phyloP scores from a whole-genome alignment of 2,329 filamentous ascomycete species.

The Clonostachys sp. region DNA sequence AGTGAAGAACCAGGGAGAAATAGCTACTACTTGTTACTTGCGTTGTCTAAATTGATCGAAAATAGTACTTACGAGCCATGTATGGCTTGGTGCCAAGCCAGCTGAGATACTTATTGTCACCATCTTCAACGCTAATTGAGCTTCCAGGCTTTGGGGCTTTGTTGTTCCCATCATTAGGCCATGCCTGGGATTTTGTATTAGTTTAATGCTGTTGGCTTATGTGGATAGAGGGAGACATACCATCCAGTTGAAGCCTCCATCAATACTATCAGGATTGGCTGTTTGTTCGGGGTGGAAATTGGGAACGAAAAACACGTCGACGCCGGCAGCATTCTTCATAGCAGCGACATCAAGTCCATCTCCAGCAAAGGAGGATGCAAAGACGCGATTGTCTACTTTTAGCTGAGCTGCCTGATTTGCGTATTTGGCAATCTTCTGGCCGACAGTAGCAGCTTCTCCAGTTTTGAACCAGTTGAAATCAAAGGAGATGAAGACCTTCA shows the following conservation, averaged over 20 bases:
- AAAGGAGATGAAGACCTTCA: constrained; percentile 54
- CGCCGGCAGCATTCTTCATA: constrained; percentile 32
- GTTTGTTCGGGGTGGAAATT: constrained; percentile 39
- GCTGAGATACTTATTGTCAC: constrained; percentile 24
- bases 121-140: constrained; percentile 32
- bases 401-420: constrained; percentile 37
- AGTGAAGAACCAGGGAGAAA: constrained; percentile 40
- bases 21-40: constrained; percentile 43
- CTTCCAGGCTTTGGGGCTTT: constrained; percentile 36
- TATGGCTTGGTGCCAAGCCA: constrained; percentile 37
- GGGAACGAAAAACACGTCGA: constrained; percentile 40
- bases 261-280: constrained; percentile 25
- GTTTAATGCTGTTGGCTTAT: too few species aligned
- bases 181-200: constrained; percentile 8
- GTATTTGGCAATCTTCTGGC: constrained; percentile 39
- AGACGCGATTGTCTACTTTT: constrained; percentile 39
- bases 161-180: constrained; percentile 39
- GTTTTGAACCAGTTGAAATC: constrained; percentile 45
- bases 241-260: constrained; percentile 41
- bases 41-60: constrained; percentile 20
- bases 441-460: constrained; percentile 29
- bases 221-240: constrained; percentile 6
- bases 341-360: constrained; percentile 36
- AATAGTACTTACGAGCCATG: constrained; percentile 27
- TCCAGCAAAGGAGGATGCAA: constrained; percentile 49